Evolutionary conservation across 805 yeast genomes (phyloP).

Genomic region (Zygoascus flipseniorum): DNA sequence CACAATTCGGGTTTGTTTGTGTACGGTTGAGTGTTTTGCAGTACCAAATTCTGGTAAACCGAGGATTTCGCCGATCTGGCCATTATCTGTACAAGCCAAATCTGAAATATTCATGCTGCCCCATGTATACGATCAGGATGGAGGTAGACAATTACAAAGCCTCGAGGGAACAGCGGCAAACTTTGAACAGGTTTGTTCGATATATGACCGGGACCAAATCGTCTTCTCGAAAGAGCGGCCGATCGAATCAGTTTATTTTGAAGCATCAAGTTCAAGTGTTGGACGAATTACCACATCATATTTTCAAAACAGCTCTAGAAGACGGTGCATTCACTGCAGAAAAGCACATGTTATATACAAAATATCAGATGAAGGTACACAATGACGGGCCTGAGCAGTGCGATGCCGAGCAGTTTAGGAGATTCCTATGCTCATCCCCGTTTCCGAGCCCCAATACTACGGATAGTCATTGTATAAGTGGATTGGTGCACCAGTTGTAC

Average conservation of each 20-base stretch:
- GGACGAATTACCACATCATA: conserved; percentile 17
- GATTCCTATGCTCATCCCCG: conserved; percentile 66
- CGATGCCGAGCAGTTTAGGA: conserved; percentile 39
- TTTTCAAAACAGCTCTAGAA: conserved; percentile 39
- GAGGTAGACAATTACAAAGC: conserved; percentile 37
- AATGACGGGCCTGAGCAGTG: conserved; percentile 46
- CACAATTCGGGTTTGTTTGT: conserved; percentile 29
- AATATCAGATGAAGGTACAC: conserved; percentile 67
- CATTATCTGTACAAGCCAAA: conserved; percentile 59
- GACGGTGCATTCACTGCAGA: conserved; percentile 44
- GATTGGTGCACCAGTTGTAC: conserved; percentile 60
- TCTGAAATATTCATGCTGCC: conserved; percentile 63
- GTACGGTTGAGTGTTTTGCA: conserved; percentile 40
- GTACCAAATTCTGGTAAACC: conserved; percentile 59
- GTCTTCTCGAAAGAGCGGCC: conserved; percentile 12
- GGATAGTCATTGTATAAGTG: background rate
- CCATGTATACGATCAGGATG: conserved; percentile 71
- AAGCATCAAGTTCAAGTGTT: conserved; percentile 32
- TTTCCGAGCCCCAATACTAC: conserved; percentile 27
- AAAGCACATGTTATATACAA: conserved; percentile 43
- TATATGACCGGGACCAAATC: background rate
- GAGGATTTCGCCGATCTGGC: conserved; percentile 79
- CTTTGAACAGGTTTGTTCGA: conserved; percentile 33
- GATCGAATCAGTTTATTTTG: conserved; percentile 23
- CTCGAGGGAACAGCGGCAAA: conserved; percentile 58